Evolutionary conservation across 208 protist genomes (phyloP).

Genomic region (Acanthamoeba triangularis): DNA sequence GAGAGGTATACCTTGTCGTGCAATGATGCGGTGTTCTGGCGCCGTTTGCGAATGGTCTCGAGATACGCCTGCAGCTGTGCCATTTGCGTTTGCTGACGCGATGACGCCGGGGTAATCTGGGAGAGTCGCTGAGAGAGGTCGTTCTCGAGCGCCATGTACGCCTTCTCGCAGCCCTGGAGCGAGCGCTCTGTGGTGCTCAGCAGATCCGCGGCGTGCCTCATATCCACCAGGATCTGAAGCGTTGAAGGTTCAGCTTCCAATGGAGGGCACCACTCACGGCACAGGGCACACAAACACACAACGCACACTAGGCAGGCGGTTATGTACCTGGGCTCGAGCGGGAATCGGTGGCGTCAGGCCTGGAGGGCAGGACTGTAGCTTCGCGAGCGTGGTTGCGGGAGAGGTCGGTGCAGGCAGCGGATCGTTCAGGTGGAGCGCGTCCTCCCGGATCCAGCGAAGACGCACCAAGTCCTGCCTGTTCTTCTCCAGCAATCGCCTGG

Average conservation of each 20-base stretch:
- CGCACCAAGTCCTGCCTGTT: conserved; percentile 2
- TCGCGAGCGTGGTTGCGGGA: neutral
- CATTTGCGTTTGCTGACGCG: neutral
- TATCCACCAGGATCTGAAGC: conserved; percentile 16
- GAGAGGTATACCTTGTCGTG: conserved; percentile 4
- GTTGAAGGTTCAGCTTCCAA: neutral
- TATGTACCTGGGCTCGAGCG: conserved; percentile 2
- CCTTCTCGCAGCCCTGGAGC: conserved; percentile 33
- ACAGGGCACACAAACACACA: neutral
- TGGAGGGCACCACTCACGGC: neutral
- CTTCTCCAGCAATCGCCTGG: neutral
- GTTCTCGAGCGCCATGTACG: conserved; percentile 10
- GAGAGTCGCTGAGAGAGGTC: conserved; percentile 33
- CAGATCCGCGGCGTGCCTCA: neutral
- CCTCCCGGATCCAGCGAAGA: conserved; percentile 29
- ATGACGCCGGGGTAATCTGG: neutral
- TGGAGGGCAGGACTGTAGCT: neutral
- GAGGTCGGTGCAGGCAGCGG: neutral
- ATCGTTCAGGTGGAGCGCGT: neutral
- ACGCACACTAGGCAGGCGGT: neutral
- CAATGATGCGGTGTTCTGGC: neutral
- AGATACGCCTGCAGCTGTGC: neutral
- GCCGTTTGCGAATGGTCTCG: neutral
- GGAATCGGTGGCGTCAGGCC: neutral
- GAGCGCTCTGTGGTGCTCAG: neutral